Percentiles rank a stretch among this genome's conserved stretches.
These are phyloP conservation scores for apple (Malus domestica) DNA, from an alignment of 306 rosid genomes.

Conservation along the genomic window DNA sequence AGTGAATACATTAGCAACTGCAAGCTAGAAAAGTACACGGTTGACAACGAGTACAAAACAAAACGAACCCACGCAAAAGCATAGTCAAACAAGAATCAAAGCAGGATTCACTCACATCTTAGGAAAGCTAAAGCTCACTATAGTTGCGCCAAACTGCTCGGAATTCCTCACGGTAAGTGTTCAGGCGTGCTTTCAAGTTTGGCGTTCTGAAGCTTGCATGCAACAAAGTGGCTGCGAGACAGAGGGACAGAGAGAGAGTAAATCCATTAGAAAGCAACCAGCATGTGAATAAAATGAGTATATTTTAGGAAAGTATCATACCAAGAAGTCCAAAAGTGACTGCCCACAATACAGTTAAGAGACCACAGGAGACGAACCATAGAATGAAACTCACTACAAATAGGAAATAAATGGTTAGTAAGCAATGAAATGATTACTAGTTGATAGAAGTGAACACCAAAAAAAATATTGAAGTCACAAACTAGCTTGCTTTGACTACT, in stretches of 20 bases:
- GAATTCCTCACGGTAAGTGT: conserved; percentile 97
- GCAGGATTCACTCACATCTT: conserved; percentile 42
- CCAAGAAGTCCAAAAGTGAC: conserved; percentile 85
- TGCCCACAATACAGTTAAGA: conserved; percentile 71
- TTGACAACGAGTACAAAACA: neutral
- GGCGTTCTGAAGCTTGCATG: conserved; percentile 99
- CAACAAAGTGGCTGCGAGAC: conserved; percentile 59
- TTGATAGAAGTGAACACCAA: neutral
- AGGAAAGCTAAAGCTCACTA: conserved; percentile 73
- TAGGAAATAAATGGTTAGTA: neutral
- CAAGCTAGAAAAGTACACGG: neutral
- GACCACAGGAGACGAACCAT: conserved; percentile 87
- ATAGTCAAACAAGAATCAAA: neutral
- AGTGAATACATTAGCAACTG: neutral
- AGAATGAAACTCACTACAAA: conserved; percentile 64
- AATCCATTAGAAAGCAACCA: conserved; percentile 13
- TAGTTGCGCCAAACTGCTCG: conserved; percentile 99
- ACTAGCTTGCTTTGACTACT: conserved; percentile 1
- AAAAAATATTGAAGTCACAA: neutral
- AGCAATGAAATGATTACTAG: neutral
- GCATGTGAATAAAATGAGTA: neutral
- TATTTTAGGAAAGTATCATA: conserved; percentile 24
- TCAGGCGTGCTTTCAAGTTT: conserved; percentile 92
- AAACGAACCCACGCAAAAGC: neutral
- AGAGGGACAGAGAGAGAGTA: neutral